Evolutionary conservation across 371 early-diverging fungal species (phyloP).

Genomic region (Dichotomocladium elegans): DNA sequence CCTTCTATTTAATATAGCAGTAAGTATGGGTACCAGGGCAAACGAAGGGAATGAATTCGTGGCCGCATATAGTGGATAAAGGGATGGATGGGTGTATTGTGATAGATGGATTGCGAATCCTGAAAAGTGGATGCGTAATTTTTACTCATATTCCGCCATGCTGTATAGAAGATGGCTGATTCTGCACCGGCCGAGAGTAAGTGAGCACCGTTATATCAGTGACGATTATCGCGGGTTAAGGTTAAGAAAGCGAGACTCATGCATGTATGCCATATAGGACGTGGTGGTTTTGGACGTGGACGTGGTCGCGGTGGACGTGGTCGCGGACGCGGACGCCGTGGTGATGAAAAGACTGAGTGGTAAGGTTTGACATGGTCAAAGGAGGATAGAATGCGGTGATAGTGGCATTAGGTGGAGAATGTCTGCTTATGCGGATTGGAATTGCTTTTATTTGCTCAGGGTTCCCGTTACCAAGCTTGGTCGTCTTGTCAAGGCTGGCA

Average conservation of each 20-base stretch:
- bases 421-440: background rate
- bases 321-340: constrained; percentile 78
- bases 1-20: too few species aligned
- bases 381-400: too few species aligned
- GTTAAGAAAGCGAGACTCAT: background rate
- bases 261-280: constrained; percentile 34
- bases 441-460: constrained; percentile 31
- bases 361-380: constrained; percentile 9
- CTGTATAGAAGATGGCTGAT: constrained; percentile 65
- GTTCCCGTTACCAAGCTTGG: constrained; percentile 97
- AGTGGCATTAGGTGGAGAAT: too few species aligned
- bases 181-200: constrained; percentile 75
- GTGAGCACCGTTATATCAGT: constrained; percentile 6
- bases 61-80: constrained; percentile 10
- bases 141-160: background rate
- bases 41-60: too few species aligned
- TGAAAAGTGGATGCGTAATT: background rate
- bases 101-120: constrained; percentile 1
- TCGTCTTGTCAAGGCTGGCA: constrained; percentile 93
- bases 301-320: constrained; percentile 81
- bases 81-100: constrained; percentile 1
- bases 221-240: too few species aligned
- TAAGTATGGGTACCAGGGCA: too few species aligned
- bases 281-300: constrained; percentile 85
- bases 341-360: constrained; percentile 88